These are phyloP conservation scores for Magnaporthiopsis incrustans DNA, from an alignment of 2,329 filamentous ascomycete species.

Conservation along the genomic window DNA sequence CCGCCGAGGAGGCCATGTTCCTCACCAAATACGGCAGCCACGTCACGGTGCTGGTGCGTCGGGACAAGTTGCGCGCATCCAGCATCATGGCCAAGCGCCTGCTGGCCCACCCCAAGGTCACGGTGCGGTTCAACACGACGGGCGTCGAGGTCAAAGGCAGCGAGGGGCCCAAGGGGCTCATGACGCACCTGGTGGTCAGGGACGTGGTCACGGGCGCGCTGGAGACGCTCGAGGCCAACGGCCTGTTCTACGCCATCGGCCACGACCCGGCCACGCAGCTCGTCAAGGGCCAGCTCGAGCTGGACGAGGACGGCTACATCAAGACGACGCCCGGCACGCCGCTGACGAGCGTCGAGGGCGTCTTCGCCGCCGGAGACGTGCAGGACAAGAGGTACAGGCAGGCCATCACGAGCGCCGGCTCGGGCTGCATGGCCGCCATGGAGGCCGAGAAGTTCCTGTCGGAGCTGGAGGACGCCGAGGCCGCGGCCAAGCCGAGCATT, in stretches of 20 bases:
- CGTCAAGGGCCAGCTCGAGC: slow-evolving; percentile 79
- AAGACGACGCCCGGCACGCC: slow-evolving; percentile 83
- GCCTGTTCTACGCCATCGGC: slow-evolving; percentile 94
- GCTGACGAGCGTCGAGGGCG: slow-evolving; percentile 78
- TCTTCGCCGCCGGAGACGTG: slow-evolving; percentile 95
- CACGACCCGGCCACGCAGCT: slow-evolving; percentile 90
- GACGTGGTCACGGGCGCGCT: slow-evolving; percentile 67
- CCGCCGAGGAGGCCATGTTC: slow-evolving; percentile 95
- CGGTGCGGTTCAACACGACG: slow-evolving; percentile 76
- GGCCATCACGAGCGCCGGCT: slow-evolving; percentile 93
- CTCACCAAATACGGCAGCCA: slow-evolving; percentile 95
- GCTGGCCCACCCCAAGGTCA: slow-evolving; percentile 78
- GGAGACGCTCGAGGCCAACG: slow-evolving; percentile 82
- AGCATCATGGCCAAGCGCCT: slow-evolving; percentile 88
- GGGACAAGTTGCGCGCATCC: slow-evolving; percentile 77
- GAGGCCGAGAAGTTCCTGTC: slow-evolving; percentile 91
- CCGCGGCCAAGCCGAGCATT: not conserved
- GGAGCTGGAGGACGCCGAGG: slow-evolving; percentile 55
- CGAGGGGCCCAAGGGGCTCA: slow-evolving; percentile 59
- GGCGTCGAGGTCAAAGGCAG: slow-evolving; percentile 81
- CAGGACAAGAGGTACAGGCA: slow-evolving; percentile 98
- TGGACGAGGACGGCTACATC: slow-evolving; percentile 86
- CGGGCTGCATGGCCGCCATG: slow-evolving; percentile 89
- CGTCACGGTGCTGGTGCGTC: slow-evolving; percentile 87
- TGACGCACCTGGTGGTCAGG: slow-evolving; percentile 81